Base-by-base conservation (phyloP, 192 early-diverging fungal genomes). In the Linnemannia elongata region DNA sequence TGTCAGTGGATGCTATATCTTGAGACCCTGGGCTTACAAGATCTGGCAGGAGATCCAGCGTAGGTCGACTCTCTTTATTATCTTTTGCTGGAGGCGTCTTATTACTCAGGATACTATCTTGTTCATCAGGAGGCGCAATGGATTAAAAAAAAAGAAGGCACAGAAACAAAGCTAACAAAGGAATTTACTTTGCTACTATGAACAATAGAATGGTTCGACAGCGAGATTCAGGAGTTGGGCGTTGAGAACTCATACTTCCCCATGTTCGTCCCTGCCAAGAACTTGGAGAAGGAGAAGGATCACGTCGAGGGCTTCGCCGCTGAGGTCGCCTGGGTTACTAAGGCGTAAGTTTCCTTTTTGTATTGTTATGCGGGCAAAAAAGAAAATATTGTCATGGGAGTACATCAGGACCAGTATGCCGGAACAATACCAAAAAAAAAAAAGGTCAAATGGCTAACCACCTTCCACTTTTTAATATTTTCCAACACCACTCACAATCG, bases 321-420 rank as follows among this genome's bases (percentile, higher is more conserved):
- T 41, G 99, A 99, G 89, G 99, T 99, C n/a, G 99, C 99, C 20
- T 99, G 99, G 99, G 99, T 99, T 39, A 99, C 99, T 36, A 96
- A 93, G 84, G 99, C 99, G 89, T 90, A 82, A 33, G 86, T 88
- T 73, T 39, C 70, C 15, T 68, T 44, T n/a, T 41, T 12, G 30
- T 42, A 44, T 75, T 18, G 2, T 44, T 42, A 87, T 80, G 66
- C 33, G 82, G 22, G 18, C 54, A 54, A 35, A 33, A 33, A 54
- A 35, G 15, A 33, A 35, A 33, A 33, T 66, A 24, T 24, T 24
- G 69, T 38, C 33, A 35, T 71, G 38, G 18, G 27, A 71, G 2
- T 15, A 33, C 9, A 13, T 0, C 39, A 41, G 69, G 69, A 70
- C 17, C 38, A 39, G 38, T 33, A 30, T 66, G 12, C 27, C 7